Evolutionary conservation across 2,329 filamentous ascomycete species (phyloP).

Genomic region (Alternaria brassicicola): DNA sequence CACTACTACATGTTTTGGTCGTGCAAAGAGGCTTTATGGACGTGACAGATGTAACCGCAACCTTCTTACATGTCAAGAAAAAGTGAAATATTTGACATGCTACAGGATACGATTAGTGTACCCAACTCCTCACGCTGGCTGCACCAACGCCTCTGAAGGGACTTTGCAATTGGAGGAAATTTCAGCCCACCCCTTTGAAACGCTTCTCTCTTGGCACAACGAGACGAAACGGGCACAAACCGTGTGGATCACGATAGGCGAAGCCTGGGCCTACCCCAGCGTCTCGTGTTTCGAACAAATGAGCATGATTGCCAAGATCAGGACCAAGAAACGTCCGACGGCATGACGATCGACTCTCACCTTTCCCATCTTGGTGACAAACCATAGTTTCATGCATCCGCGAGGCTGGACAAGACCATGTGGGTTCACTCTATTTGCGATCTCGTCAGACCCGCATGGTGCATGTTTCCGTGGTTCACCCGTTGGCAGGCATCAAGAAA

Average conservation of each 20-base stretch:
- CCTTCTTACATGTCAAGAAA: not conserved
- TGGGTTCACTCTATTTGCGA: slow-evolving; percentile 12
- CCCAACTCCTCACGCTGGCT: not conserved
- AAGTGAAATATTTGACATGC: not conserved
- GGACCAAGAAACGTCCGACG: slow-evolving; percentile 7
- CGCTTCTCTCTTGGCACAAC: slow-evolving; percentile 3
- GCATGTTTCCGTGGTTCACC: not conserved
- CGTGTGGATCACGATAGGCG: slow-evolving; percentile 14
- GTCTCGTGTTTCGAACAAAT: slow-evolving; percentile 27
- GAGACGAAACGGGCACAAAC: slow-evolving; percentile 6
- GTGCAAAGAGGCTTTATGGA: not conserved
- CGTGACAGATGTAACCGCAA: not conserved
- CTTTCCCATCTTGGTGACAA: slow-evolving; percentile 7
- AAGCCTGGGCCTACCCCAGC: slow-evolving; percentile 13
- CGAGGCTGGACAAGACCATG: slow-evolving; percentile 7
- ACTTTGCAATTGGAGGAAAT: slow-evolving; percentile 7
- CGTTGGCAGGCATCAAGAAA: not conserved
- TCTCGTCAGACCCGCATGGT: not conserved
- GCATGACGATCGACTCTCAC: slow-evolving; percentile 13
- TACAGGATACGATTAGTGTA: not conserved
- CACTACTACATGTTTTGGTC: not conserved
- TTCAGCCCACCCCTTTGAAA: slow-evolving; percentile 12
- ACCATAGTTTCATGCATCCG: slow-evolving; percentile 14
- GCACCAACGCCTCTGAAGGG: not conserved
- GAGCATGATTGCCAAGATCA: slow-evolving; percentile 8